A percentile compares a stretch with the other conserved stretches of the same genome.
phyloP scores from a whole-genome alignment of 805 yeast species.

The Metschnikowia koreensis region DNA sequence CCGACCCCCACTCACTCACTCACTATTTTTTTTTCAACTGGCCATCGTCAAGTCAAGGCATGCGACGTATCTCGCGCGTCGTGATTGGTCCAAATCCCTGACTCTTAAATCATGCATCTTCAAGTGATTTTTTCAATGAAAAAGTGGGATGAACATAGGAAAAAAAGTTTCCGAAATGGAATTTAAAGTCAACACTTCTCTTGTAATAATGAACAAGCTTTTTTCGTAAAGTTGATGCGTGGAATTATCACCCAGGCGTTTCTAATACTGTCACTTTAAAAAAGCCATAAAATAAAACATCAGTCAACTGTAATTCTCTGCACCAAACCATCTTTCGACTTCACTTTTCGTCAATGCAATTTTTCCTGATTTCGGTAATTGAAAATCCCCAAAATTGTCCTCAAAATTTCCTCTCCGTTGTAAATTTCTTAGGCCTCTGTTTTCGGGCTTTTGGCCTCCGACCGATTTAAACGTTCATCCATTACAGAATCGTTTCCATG shows the following conservation, averaged over 20 bases:
- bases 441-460: slow-evolving; percentile 5
- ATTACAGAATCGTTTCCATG: slow-evolving; percentile 41
- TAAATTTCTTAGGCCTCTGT: background rate
- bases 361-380: too few relatives aligned
- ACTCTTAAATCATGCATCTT: background rate
- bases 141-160: too few relatives aligned
- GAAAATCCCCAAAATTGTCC: background rate
- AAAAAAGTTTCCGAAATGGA: too few relatives aligned
- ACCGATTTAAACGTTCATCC: slow-evolving; percentile 27
- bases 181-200: too few relatives aligned
- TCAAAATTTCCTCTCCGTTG: background rate
- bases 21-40: background rate
- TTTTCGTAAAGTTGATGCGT: too few relatives aligned
- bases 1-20: background rate
- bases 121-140: background rate
- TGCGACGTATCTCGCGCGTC: background rate
- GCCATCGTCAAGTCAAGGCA: background rate
- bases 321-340: too few relatives aligned
- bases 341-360: too few relatives aligned
- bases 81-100: background rate
- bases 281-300: too few relatives aligned
- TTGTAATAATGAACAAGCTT: too few relatives aligned
- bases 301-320: too few relatives aligned
- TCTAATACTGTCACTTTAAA: too few relatives aligned
- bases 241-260: too few relatives aligned